Evolutionary conservation across 768 basidiomycete genomes (phyloP), one percentile per base, ranked within the genome.

Genomic region (Boletellus ananiceps): DNA sequence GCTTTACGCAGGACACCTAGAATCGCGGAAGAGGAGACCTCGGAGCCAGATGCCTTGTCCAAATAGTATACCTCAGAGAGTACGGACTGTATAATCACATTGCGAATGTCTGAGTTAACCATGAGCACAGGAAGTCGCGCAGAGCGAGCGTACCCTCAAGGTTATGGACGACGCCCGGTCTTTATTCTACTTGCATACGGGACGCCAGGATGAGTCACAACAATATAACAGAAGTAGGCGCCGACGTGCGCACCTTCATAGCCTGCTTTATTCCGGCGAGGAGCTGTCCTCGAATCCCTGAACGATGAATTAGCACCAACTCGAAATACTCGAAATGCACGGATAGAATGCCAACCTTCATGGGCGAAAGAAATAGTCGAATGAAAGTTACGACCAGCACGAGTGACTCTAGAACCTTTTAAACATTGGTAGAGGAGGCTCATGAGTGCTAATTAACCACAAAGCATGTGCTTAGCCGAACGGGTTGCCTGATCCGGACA

Each of bases 41-140:
- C 69, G 37, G 71, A 69, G 23, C 69, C 61, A 23, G 75, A 64
- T 7, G 64, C 61, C 65, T 88, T 88, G 67, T 87, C 86, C 32
- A 80, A 74, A 8, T 78, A 74, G 55, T 87, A 80, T 2, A 88
- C 74, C 49, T 88, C 86, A 9, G 86, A 74, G 15, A 88, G 72
- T 29, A 86, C 75, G 21, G 83, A 82, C 86, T 88, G 52, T 34
- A 40, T 37, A 29, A 38, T 19, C 25, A 34, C 13, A 23, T 15
- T 14, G 31, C 52, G 25, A 48, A 43, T 35, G 38, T 19, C 12
- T 21, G 33, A 45, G 48, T n/a, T 16, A 25, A 29, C 9, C 29
- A 11, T 7, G 8, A 9, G n/a, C 32, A 36, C 18, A 15, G 27
- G 42, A 27, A 19, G 29, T 23, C 1, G 54, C 44, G 33, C 2